Conservation (phyloP, 805 yeast genomes). For the Cyberlindnera japonica region DNA sequence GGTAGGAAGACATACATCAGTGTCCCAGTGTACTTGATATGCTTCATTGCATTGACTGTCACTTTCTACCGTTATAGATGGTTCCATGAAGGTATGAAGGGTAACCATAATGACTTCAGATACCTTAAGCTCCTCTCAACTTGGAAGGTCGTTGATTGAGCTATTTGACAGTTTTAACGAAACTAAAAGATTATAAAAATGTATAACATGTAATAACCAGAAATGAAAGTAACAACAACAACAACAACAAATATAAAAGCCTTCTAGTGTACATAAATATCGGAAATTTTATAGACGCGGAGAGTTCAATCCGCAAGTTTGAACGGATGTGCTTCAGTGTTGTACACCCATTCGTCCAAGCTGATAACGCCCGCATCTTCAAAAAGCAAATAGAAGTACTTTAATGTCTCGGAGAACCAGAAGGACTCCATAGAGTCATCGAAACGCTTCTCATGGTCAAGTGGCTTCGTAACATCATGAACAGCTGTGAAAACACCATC, state of each 20-base stretch:
- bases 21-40: slow-evolving; percentile 36
- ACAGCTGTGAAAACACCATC: slow-evolving; percentile 38
- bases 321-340: slow-evolving; percentile 63
- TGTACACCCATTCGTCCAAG: slow-evolving; percentile 52
- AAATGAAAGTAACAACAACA: neutral
- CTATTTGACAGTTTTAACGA: neutral
- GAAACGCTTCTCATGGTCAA: slow-evolving; percentile 22
- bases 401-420: slow-evolving; percentile 59
- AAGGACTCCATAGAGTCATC: slow-evolving; percentile 42
- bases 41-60: slow-evolving; percentile 52
- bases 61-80: slow-evolving; percentile 61
- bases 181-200: neutral
- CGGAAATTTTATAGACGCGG: too few relatives aligned
- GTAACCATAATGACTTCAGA: slow-evolving; percentile 43
- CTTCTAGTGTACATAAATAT: too few relatives aligned
- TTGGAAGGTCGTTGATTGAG: slow-evolving; percentile 41
- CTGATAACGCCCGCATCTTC: slow-evolving; percentile 40
- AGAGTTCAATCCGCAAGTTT: slow-evolving; percentile 19
- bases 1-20: slow-evolving; percentile 25
- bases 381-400: slow-evolving; percentile 50
- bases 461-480: slow-evolving; percentile 35
- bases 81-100: slow-evolving; percentile 78
- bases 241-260: neutral
- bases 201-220: neutral
- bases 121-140: slow-evolving; percentile 51